Base-by-base conservation (phyloP, 2,329 filamentous ascomycete species). In the Monilinia aucupariae region DNA sequence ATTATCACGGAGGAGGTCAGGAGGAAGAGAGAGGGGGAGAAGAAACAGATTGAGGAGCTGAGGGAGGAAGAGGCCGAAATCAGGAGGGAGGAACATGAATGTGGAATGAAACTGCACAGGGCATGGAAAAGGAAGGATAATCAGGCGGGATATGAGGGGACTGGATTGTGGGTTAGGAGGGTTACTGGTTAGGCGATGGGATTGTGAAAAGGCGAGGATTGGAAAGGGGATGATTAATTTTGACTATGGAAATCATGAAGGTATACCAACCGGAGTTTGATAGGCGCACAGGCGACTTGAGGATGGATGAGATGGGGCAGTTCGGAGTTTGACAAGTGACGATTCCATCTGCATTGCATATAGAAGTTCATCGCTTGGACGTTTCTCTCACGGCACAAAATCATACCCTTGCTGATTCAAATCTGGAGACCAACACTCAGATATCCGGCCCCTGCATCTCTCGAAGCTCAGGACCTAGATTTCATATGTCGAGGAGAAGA, bases 71-170 rank as follows among this genome's bases (percentile, higher is more conserved):
- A 93, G 43, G 83, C 86, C 4, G 89, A 92, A 66, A 84, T 94
- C 32, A 83, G 85, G 74, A 81, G 85, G 67, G 86, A 93, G 74
- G 88, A 92, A 75, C 88, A 93, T 71, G 89, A 94, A 62, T 76
- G 92, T 49, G 90, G 90, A 1, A 76, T 94, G 70, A 87, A 86
- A 74, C 78, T 94, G 61, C 85, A 90, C 73, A 79, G 88, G 27
- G 87, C 88, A 12, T 88, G 89, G 76, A 92, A 91, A 78, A 82
- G 90, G 54, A 81, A 86, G 69, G 89, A 92, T 70, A 83, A 87
- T 67, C 82, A 88, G 59, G 81, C 81, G 2, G 79, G 81, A 41
- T 88, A 80, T 70, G 86, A 90, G 70, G 84, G 84, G 13, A 87
- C 86, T 0, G 83, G 83, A 37, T 76, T 96, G 12, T 96, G 91